Evolutionary conservation across 2,329 filamentous ascomycete genomes (phyloP), one percentile per base, ranked within the genome.

Genomic region (Alternaria angustiovoidea): DNA sequence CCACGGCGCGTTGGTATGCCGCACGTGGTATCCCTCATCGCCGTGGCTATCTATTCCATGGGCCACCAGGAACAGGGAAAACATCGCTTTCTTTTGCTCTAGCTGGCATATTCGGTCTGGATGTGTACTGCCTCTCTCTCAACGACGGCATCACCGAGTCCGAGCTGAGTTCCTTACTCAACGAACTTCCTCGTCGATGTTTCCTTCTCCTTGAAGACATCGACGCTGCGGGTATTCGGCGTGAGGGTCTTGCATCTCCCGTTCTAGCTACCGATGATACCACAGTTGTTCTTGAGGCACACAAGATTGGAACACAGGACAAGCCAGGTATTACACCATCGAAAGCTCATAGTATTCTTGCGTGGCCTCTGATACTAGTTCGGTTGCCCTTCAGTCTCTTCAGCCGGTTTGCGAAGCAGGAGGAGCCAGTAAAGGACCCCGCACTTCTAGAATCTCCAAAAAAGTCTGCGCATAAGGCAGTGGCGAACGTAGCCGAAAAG

Each of bases 21-120:
- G 90, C 92, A 66, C 86, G 92, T 6, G 93, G 93, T 1, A 94
- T 96, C 34, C 93, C 93, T 0, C 96, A 96, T 75, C 87, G 93
- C 16, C 85, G 93, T 5, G 93, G 93, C 0, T 96, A 95, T 71
- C 85, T 96, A 0, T 87, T 96, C 16, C 84, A 94, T 65, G 93
- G 93, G 0, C 91, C 92, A 0, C 91, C 91, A 0, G 91, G 92
- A 0, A 94, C 91, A 0, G 91, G 92, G 12, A 95, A 94, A 78
- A 91, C 87, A 0, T 69, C 63, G 0, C 51, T 74, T 5, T 69
- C 67, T 0, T 73, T 76, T 30, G 80, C 82, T 0, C 68, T 84
- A 2, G 81, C 82, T 5, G 81, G 81, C 2, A 76, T 83, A 36
- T 83, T 83, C 57, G 80, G 81, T 2, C 67, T 84, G 2, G 74